phyloP scores from a whole-genome alignment of 2,329 filamentous ascomycete species.

The Polychaeton citri region DNA sequence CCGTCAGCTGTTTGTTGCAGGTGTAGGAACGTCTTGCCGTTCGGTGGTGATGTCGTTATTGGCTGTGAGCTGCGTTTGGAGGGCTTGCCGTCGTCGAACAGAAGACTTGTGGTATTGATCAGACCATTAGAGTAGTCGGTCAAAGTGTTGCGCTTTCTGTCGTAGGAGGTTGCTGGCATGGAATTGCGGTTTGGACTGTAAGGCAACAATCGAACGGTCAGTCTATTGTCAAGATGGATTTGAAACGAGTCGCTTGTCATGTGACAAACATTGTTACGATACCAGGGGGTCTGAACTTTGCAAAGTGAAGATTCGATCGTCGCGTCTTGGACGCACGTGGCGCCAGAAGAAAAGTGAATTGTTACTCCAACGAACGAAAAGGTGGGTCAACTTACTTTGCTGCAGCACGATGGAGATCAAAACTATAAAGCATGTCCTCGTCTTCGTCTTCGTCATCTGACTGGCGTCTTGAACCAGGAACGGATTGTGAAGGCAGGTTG shows the following conservation, averaged over 20 bases:
- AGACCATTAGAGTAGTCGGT: constrained; percentile 39
- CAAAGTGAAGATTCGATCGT: too few relatives aligned
- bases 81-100: constrained; percentile 56
- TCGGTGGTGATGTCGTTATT: constrained; percentile 40
- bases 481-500: constrained; percentile 65
- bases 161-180: constrained; percentile 69
- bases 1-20: constrained; percentile 66
- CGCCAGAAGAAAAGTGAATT: not conserved
- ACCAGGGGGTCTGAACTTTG: too few relatives aligned
- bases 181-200: constrained; percentile 76
- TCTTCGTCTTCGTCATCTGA: constrained; percentile 81
- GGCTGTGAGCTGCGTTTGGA: constrained; percentile 23
- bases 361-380: not conserved
- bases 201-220: too few relatives aligned
- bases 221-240: too few relatives aligned
- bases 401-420: constrained; percentile 55
- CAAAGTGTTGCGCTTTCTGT: constrained; percentile 48
- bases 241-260: too few relatives aligned
- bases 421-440: constrained; percentile 42
- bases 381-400: constrained; percentile 55
- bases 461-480: constrained; percentile 75
- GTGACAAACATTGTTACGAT: too few relatives aligned
- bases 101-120: constrained; percentile 70
- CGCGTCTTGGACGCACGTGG: not conserved
- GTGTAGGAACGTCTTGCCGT: constrained; percentile 56